Conservation (phyloP, 1,139 yeast genomes). For the Yamadazyma sp. region DNA sequence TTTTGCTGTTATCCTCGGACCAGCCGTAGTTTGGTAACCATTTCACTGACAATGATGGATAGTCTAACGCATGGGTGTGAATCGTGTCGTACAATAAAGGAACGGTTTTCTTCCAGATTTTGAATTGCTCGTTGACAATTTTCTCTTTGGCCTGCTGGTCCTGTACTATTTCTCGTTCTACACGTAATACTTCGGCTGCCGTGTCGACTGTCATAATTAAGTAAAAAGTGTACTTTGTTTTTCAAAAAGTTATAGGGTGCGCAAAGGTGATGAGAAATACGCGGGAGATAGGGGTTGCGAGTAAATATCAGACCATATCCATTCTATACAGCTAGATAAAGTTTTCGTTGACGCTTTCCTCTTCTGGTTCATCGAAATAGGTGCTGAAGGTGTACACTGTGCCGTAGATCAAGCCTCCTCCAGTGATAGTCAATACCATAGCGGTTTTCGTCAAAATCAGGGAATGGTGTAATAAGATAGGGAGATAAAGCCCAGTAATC, state of each 20-base stretch:
- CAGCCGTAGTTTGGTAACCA: conserved; percentile 45
- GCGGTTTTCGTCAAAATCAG: conserved; percentile 59
- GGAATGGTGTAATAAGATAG: conserved; percentile 65
- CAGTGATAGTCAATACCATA: conserved; percentile 59
- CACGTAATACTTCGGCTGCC: conserved; percentile 8
- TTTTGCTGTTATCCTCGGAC: conserved; percentile 32
- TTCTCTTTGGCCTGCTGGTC: conserved; percentile 53
- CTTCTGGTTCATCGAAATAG: conserved; percentile 64
- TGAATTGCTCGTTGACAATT: conserved; percentile 67
- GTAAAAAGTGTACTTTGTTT: neutral
- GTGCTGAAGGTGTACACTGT: conserved; percentile 73
- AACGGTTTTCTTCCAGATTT: conserved; percentile 95
- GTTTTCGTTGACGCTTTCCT: conserved; percentile 29
- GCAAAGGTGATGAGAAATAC: neutral
- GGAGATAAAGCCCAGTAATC: conserved; percentile 65
- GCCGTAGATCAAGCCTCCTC: conserved; percentile 70
- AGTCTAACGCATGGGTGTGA: conserved; percentile 64
- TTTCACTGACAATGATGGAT: conserved; percentile 56
- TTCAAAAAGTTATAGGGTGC: neutral
- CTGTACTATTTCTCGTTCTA: conserved; percentile 29
- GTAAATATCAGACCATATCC: neutral
- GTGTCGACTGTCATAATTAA: conserved; percentile 14
- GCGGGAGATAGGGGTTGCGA: neutral
- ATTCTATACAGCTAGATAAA: neutral
- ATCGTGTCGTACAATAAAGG: conserved; percentile 82